Conservation (phyloP, 805 yeast genomes). For the Metschnikowia arizonensis region DNA sequence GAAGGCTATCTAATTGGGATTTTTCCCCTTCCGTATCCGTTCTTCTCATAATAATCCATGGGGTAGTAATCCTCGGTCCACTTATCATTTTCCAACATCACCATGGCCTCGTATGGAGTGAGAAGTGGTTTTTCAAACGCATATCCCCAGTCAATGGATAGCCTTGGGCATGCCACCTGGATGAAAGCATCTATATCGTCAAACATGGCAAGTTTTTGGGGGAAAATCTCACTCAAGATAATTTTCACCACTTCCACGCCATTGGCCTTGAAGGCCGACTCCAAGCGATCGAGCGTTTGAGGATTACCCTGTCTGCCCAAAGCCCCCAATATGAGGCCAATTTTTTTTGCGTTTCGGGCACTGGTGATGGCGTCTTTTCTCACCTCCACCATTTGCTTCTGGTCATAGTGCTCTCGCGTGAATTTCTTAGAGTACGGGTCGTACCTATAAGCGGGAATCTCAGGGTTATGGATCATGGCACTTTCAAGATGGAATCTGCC, state of each 20-base stretch:
- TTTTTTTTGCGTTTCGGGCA: conserved; percentile 57
- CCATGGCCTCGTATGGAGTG: conserved; percentile 96
- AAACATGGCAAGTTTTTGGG: conserved; percentile 85
- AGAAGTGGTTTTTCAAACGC: conserved; percentile 88
- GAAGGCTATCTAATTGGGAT: conserved; percentile 39
- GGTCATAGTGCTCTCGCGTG: conserved; percentile 85
- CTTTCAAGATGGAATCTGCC: conserved; percentile 94
- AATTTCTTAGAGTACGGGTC: conserved; percentile 93
- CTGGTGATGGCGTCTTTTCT: conserved; percentile 67
- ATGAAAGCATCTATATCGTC: conserved; percentile 92
- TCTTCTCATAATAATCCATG: conserved; percentile 89
- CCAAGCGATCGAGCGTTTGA: conserved; percentile 65
- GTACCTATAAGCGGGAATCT: conserved; percentile 85
- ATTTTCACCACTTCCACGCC: conserved; percentile 77
- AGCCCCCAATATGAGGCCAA: conserved; percentile 89
- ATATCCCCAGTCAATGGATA: conserved; percentile 98
- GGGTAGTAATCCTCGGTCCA: conserved; percentile 73
- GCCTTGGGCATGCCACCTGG: conserved; percentile 95
- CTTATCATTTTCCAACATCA: conserved; percentile 68
- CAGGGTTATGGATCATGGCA: conserved; percentile 96
- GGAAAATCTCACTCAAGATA: conserved; percentile 87
- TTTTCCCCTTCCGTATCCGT: conserved; percentile 89
- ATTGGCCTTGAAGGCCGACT: conserved; percentile 44
- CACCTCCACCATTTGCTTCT: conserved; percentile 70
- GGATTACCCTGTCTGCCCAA: conserved; percentile 94